Base-by-base conservation (phyloP, 345 rosid genomes). In the Ailanthus altissimus region DNA sequence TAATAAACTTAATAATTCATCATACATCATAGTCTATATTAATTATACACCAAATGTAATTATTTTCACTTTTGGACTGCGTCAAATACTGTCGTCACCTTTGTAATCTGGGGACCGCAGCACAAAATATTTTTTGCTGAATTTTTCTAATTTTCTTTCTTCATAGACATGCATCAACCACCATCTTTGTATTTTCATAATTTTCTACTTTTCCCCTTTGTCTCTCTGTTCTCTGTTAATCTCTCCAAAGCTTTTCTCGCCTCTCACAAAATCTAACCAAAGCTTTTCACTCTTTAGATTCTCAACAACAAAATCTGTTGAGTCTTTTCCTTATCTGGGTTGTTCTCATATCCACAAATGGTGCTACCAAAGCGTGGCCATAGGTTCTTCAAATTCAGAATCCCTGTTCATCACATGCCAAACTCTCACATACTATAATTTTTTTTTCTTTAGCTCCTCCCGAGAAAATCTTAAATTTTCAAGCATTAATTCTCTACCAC, bases 381-480 rank as follows among this genome's bases (percentile, higher is more conserved):
- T 40, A 88, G 93, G 84, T 91, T 88, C 83, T 90, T 91, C 92
- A 92, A 90, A 79, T 94, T 92, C 79, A 91, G 97, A 83, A 62
- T 21, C 68, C 74, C 60, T 4, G 36, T 47, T 32, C 20, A 26
- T 72, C 69, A 71, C 67, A 45, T 46, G 14, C 61, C 28, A 51
- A 38, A 47, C 6, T 73, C 59, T 42, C 32, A 70, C 45, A 8
- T 45, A 32, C 3, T 1, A 32, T 32, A 3, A 32, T 32, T 3
- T 32, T 32, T 32, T 32, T 32, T 32, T 3, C 3, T 32, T 32
- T n/a, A n/a, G n/a, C n/a, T n/a, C n/a, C n/a, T n/a, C n/a, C n/a
- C n/a, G n/a, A n/a, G n/a, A n/a, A n/a, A 21, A 46, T 45, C 21
- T 72, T 15, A 7, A 11, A 70, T 67, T 57, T 73, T 3, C 40